Conservation (phyloP, 2,329 filamentous ascomycete genomes). For the Colletotrichum sublineola region DNA sequence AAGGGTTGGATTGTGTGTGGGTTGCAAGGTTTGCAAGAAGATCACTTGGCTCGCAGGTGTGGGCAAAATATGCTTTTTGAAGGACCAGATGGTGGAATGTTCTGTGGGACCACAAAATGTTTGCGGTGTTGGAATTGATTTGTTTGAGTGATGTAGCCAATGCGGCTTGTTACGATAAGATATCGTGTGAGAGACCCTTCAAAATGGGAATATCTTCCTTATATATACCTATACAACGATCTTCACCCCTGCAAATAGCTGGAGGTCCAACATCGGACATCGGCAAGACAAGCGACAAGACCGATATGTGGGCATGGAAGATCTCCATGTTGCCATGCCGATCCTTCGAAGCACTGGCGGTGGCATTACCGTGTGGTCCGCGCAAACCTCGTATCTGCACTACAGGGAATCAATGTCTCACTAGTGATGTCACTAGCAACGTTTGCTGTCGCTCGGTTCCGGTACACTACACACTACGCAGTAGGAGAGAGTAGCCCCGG, state of each 20-base stretch:
- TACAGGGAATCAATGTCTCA: neutral
- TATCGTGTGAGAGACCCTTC: neutral
- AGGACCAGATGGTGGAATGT: conserved; percentile 10
- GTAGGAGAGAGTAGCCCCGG: neutral
- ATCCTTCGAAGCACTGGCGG: conserved; percentile 8
- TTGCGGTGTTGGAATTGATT: neutral
- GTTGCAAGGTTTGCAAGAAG: neutral
- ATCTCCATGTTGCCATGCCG: conserved; percentile 13
- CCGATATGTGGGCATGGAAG: neutral
- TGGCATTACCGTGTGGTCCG: neutral
- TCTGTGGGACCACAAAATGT: neutral
- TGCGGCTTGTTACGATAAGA: neutral
- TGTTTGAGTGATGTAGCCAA: neutral
- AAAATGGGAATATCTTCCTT: neutral
- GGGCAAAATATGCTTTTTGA: conserved; percentile 7
- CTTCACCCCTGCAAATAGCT: neutral
- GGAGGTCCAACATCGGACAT: neutral
- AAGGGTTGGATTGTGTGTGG: neutral
- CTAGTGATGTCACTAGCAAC: conserved; percentile 18
- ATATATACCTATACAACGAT: neutral
- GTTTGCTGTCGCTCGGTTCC: conserved; percentile 5
- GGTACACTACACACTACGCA: neutral
- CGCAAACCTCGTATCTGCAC: conserved; percentile 19
- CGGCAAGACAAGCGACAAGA: conserved; percentile 6
- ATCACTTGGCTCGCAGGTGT: neutral